These are phyloP conservation scores for Piloderma croceum DNA, from an alignment of 768 basidiomycete genomes.

Conservation along the genomic window DNA sequence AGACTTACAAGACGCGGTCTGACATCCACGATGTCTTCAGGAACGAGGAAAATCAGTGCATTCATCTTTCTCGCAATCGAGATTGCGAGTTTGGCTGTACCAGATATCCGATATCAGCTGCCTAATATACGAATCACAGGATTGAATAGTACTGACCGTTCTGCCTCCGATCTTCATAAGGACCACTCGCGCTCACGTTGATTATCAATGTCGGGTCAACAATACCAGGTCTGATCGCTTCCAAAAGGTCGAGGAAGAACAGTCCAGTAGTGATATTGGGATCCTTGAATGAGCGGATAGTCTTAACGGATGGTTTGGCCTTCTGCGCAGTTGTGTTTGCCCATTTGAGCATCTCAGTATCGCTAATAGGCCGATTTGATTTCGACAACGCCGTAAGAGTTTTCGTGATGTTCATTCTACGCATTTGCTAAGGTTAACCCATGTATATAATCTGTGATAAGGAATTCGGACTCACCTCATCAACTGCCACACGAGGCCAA, in stretches of 20 bases:
- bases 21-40: constrained; percentile 95
- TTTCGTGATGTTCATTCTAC: constrained; percentile 81
- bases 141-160: constrained; percentile 60
- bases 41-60: constrained; percentile 91
- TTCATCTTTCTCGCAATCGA: constrained; percentile 99
- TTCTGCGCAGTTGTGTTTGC: constrained; percentile 85
- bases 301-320: constrained; percentile 48
- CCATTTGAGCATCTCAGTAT: constrained; percentile 94
- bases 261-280: constrained; percentile 81
- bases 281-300: constrained; percentile 93
- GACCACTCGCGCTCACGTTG: constrained; percentile 50
- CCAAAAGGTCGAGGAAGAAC: constrained; percentile 91
- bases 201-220: constrained; percentile 84
- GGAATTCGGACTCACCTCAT: constrained; percentile 60
- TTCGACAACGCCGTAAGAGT: constrained; percentile 76
- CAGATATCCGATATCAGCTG: constrained; percentile 6
- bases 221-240: constrained; percentile 88
- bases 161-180: constrained; percentile 84
- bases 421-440: not conserved
- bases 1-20: constrained; percentile 77
- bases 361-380: constrained; percentile 70
- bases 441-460: not conserved
- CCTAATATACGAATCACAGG: no score
- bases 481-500: constrained; percentile 96
- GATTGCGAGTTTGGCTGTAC: constrained; percentile 87